Percentiles rank a stretch among this genome's conserved stretches.
phyloP scores from a whole-genome alignment of 2,329 filamentous ascomycete species.

The Huntiella savannae region DNA sequence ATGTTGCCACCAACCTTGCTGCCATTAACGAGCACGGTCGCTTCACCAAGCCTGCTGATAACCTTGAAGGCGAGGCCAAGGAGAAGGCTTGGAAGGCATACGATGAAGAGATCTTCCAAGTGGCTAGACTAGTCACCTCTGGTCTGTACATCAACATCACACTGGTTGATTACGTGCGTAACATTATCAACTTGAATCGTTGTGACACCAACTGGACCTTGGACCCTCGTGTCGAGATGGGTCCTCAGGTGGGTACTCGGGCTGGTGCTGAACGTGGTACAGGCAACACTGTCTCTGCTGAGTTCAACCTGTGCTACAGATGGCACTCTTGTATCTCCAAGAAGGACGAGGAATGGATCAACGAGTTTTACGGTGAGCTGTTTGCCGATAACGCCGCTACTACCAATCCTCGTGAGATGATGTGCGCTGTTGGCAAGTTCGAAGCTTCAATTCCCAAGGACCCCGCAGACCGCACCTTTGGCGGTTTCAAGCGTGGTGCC shows the following conservation, averaged over 20 bases:
- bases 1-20: slow-evolving; percentile 60
- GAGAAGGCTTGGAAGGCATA: slow-evolving; percentile 43
- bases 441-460: slow-evolving; percentile 43
- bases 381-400: slow-evolving; percentile 10
- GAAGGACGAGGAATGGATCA: slow-evolving; percentile 64
- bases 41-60: slow-evolving; percentile 45
- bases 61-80: slow-evolving; percentile 29
- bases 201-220: slow-evolving; percentile 61
- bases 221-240: slow-evolving; percentile 54
- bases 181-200: slow-evolving; percentile 43
- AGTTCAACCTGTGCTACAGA: slow-evolving; percentile 77
- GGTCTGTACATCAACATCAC: slow-evolving; percentile 66
- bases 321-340: slow-evolving; percentile 67
- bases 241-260: slow-evolving; percentile 31
- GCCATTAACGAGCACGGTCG: slow-evolving; percentile 70
- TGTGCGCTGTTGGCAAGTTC: slow-evolving; percentile 42
- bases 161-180: slow-evolving; percentile 58
- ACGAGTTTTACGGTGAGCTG: slow-evolving; percentile 37
- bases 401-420: slow-evolving; percentile 40
- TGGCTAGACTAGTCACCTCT: slow-evolving; percentile 52
- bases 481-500: slow-evolving; percentile 39
- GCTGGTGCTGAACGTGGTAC: slow-evolving; percentile 48
- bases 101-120: slow-evolving; percentile 65
- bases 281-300: slow-evolving; percentile 68
- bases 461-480: slow-evolving; percentile 50